Evolutionary conservation across 345 rosid genomes (phyloP).

Genomic region (Populus ilicifolia): DNA sequence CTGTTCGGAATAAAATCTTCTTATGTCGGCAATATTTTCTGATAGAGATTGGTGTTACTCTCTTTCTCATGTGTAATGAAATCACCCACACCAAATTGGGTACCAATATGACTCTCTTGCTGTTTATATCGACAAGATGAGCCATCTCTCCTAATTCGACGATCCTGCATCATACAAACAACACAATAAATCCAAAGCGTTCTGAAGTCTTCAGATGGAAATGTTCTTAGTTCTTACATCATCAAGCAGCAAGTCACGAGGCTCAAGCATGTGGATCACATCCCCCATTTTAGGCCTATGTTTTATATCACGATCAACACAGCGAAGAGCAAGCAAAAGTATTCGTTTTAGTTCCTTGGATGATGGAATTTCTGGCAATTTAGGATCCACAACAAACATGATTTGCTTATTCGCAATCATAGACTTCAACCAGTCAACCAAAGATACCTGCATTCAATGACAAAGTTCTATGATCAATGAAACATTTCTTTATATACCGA

Average conservation of each 20-base stretch:
- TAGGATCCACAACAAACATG: constrained; percentile 52
- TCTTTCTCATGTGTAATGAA: constrained; percentile 3
- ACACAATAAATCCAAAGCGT: background rate
- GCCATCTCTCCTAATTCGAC: constrained; percentile 14
- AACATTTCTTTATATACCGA: too few relatives aligned
- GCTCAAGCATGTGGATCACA: constrained; percentile 73
- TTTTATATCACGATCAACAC: constrained; percentile 54
- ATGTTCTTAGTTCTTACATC: constrained; percentile 34
- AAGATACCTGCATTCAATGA: constrained; percentile 33
- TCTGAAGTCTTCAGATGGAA: background rate
- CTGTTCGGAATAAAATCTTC: background rate
- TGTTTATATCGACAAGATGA: constrained; percentile 8
- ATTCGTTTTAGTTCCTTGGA: constrained; percentile 58
- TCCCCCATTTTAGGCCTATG: constrained; percentile 74
- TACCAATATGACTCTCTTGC: constrained; percentile 14
- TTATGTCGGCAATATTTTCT: constrained; percentile 13
- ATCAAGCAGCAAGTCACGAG: constrained; percentile 50
- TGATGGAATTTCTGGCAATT: constrained; percentile 46
- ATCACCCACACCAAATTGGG: background rate
- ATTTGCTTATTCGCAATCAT: constrained; percentile 56
- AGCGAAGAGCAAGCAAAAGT: constrained; percentile 56
- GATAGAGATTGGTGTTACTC: constrained; percentile 14
- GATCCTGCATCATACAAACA: constrained; percentile 28
- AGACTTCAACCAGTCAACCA: constrained; percentile 65
- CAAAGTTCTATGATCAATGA: background rate